Percentiles rank a stretch among this genome's conserved stretches.
Conservation (phyloP, 2,329 filamentous ascomycete genomes). For the Colletotrichum sp. region DNA sequence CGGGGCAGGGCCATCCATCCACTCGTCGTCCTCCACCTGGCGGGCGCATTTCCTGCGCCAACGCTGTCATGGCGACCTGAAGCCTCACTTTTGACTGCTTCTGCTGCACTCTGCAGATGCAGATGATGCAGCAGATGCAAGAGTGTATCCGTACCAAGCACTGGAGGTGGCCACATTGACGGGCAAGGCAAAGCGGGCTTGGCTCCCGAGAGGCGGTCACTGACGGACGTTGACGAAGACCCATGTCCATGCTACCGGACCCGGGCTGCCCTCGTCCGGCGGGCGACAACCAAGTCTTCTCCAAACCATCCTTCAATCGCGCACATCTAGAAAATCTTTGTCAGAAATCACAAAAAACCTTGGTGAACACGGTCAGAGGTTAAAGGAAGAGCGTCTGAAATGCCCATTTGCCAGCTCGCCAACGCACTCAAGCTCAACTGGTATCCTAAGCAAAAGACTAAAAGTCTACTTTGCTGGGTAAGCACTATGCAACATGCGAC, state of each 20-base stretch:
- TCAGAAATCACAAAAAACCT: slow-evolving; percentile 18
- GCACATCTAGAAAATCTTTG: slow-evolving; percentile 1
- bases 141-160: too few relatives aligned
- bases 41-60: not conserved
- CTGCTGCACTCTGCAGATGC: not conserved
- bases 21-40: not conserved
- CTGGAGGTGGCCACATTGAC: not conserved
- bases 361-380: not conserved
- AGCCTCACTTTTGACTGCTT: not conserved
- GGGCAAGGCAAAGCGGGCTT: not conserved
- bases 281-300: not conserved
- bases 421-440: not conserved
- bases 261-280: not conserved
- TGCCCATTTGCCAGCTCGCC: not conserved
- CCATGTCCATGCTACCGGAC: slow-evolving; percentile 14
- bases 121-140: not conserved
- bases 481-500: not conserved
- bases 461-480: not conserved
- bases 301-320: not conserved
- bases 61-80: not conserved
- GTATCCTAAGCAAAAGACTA: not conserved
- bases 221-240: not conserved
- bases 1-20: not conserved
- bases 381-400: not conserved
- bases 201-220: not conserved